Percentiles rank a stretch among this genome's conserved stretches.
These are phyloP conservation scores for Trichoderma parareesei DNA, from an alignment of 495 filamentous ascomycete genomes.

Conservation along the genomic window DNA sequence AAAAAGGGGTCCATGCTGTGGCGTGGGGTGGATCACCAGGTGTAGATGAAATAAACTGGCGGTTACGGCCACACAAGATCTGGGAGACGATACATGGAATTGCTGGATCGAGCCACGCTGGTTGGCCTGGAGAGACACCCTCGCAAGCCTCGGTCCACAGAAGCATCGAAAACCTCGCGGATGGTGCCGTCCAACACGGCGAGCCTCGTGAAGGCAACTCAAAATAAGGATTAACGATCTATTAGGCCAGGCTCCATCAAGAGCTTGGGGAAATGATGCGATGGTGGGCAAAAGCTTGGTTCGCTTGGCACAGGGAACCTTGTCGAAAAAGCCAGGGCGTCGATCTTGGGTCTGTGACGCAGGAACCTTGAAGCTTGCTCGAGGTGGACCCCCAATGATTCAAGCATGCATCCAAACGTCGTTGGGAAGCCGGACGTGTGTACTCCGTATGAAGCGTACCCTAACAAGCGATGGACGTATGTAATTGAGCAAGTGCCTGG, in stretches of 20 bases:
- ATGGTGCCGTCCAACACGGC: background rate
- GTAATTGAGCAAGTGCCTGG: no score
- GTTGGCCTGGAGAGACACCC: background rate
- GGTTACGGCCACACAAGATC: background rate
- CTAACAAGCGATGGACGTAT: no score
- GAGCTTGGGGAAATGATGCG: background rate
- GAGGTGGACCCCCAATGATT: background rate
- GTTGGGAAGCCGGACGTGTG: background rate
- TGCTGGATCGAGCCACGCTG: background rate
- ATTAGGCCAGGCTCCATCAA: background rate
- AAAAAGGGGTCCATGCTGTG: background rate
- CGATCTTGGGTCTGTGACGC: background rate
- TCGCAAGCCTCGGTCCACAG: background rate
- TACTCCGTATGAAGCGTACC: background rate
- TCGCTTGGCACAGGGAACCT: background rate
- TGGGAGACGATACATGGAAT: background rate
- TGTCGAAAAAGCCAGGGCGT: background rate
- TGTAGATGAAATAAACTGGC: background rate
- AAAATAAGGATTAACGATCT: background rate
- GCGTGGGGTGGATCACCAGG: background rate
- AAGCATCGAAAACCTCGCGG: background rate
- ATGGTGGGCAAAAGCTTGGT: background rate
- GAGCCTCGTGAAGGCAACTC: background rate
- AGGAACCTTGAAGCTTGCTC: slow-evolving; percentile 1
- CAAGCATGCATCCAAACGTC: background rate